Percentiles rank a stretch among this genome's conserved stretches.
phyloP scores from a whole-genome alignment of 768 basidiomycete genomes.

The Trametes cingulata region DNA sequence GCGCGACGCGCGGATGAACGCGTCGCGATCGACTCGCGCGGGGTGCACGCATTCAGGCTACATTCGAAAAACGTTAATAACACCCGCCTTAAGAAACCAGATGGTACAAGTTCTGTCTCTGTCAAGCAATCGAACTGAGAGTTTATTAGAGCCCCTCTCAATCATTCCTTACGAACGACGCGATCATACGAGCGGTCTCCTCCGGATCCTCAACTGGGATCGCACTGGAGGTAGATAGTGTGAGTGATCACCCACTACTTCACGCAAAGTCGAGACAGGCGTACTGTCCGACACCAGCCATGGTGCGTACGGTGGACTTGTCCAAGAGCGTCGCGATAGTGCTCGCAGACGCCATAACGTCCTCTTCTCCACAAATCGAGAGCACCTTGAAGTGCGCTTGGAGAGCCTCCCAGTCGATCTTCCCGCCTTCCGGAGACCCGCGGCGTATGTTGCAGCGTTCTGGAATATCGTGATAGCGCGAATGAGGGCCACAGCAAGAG shows the following conservation, averaged over 20 bases:
- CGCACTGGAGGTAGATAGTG: not conserved
- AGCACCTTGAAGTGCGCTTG: not conserved
- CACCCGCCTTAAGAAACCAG: no score
- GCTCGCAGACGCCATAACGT: not conserved
- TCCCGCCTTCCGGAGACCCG: not conserved
- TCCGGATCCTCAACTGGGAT: not conserved
- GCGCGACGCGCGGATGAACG: no score
- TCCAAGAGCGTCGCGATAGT: not conserved
- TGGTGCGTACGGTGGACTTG: not conserved
- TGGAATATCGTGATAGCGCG: not conserved
- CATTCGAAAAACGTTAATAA: no score
- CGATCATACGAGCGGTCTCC: no score
- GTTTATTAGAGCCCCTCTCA: no score
- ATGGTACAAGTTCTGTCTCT: no score
- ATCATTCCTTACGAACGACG: no score
- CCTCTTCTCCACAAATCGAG: conserved; percentile 1
- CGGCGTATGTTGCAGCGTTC: not conserved
- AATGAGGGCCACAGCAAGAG: conserved; percentile 2
- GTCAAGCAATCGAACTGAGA: no score
- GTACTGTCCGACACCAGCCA: not conserved
- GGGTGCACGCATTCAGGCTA: no score
- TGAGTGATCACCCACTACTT: not conserved
- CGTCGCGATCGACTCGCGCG: no score
- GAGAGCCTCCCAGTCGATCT: conserved; percentile 1
- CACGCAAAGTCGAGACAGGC: not conserved